Percentiles rank a stretch among this genome's conserved stretches.
phyloP scores from a whole-genome alignment of 139 green algal species.

The Bryopsis sp. region DNA sequence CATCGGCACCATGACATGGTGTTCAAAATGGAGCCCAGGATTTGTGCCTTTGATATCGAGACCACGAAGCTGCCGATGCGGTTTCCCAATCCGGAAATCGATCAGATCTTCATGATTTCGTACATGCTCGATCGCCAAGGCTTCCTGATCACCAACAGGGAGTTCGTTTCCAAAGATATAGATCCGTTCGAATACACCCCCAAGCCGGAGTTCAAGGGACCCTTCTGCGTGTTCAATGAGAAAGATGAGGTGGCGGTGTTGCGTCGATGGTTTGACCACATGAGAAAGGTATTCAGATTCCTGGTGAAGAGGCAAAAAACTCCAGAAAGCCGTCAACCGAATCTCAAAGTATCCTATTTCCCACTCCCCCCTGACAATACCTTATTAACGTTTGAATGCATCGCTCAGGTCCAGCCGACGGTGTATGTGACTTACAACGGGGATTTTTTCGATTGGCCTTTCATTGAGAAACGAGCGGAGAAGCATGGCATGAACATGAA shows the following conservation, averaged over 20 bases:
- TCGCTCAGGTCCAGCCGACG: constrained; percentile 66
- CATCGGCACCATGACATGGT: no score
- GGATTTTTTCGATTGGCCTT: constrained; percentile 97
- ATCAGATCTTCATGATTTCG: constrained; percentile 99
- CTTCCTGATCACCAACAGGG: constrained; percentile 93
- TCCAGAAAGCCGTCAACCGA: neutral
- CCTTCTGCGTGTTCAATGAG: constrained; percentile 89
- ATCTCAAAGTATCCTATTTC: no score
- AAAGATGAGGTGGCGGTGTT: constrained; percentile 71
- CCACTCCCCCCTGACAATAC: no score
- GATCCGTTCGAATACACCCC: constrained; percentile 94
- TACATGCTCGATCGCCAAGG: constrained; percentile 97
- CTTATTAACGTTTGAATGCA: constrained; percentile 7
- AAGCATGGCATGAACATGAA: constrained; percentile 82
- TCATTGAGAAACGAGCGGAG: constrained; percentile 70
- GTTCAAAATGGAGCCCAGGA: constrained; percentile 69
- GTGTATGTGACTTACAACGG: constrained; percentile 99
- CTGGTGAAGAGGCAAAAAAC: no score
- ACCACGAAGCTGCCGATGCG: constrained; percentile 97
- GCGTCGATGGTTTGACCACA: constrained; percentile 86
- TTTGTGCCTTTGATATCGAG: constrained; percentile 98
- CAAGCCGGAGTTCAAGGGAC: constrained; percentile 88
- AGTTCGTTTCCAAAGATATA: constrained; percentile 84
- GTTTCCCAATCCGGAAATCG: constrained; percentile 94
- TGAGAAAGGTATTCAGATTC: constrained; percentile 43